Evolutionary conservation across 169 alveolate genomes (phyloP).

Genomic region (Perkinsus marinus): DNA sequence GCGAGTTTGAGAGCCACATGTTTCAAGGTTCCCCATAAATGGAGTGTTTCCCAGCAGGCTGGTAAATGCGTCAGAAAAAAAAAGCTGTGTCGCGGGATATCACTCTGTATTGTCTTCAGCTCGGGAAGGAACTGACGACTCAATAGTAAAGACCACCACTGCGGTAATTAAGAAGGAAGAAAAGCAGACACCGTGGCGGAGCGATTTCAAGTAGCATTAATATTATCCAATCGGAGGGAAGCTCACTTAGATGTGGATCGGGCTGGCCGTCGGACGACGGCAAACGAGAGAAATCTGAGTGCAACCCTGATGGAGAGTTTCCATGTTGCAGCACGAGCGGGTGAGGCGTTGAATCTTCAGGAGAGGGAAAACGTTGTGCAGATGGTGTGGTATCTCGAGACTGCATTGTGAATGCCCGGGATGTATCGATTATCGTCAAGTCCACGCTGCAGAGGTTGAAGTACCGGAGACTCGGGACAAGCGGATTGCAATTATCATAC

Average conservation of each 20-base stretch:
- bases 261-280: background rate
- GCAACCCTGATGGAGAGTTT: background rate
- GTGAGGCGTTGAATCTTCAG: background rate
- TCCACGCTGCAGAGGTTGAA: background rate
- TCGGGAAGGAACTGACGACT: background rate
- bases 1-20: no score
- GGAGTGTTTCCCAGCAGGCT: no score
- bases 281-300: background rate
- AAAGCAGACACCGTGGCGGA: background rate
- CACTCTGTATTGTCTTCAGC: no score
- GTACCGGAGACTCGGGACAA: background rate
- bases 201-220: background rate
- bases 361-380: background rate
- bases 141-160: background rate
- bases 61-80: no score
- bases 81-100: no score
- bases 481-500: background rate
- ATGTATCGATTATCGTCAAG: slow-evolving; percentile 2
- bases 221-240: background rate
- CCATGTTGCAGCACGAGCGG: background rate
- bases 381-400: background rate
- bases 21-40: no score
- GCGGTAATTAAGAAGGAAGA: background rate
- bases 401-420: background rate
- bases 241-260: background rate